Evolutionary conservation across 2,329 filamentous ascomycete species (phyloP).

Genomic region (Neofusicoccum kwambonambiense): DNA sequence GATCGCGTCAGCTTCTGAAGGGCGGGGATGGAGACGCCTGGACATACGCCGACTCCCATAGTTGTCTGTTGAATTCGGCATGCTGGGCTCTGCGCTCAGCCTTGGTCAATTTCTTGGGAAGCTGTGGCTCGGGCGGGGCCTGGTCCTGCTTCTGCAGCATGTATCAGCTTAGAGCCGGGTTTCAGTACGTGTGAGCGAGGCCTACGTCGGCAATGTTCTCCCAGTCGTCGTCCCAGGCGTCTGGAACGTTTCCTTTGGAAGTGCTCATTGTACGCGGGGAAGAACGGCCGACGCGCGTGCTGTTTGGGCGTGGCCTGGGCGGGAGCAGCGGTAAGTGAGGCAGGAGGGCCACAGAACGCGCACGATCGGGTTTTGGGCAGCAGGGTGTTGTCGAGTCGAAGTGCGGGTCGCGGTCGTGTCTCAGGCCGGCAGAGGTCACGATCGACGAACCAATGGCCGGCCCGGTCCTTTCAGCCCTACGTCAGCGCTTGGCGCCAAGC

Average conservation of each 20-base stretch:
- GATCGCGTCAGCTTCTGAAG: constrained; percentile 22
- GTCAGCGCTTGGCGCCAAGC: constrained; percentile 1
- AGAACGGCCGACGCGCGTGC: not conserved
- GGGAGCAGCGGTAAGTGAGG: not conserved
- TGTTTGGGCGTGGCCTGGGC: not conserved
- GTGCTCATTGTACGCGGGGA: not conserved
- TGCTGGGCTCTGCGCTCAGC: constrained; percentile 78
- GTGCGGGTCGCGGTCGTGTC: constrained; percentile 12
- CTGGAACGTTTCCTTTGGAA: constrained; percentile 3
- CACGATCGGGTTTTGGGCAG: not conserved
- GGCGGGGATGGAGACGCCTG: constrained; percentile 11
- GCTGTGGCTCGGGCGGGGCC: constrained; percentile 35
- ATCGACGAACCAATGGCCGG: constrained; percentile 10
- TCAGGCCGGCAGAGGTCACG: not conserved
- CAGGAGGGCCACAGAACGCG: not conserved
- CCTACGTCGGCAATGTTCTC: constrained; percentile 71
- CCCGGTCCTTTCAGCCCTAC: constrained; percentile 12
- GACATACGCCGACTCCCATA: constrained; percentile 85
- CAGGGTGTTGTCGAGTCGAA: not conserved
- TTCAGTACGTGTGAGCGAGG: not conserved
- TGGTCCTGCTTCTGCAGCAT: constrained; percentile 34
- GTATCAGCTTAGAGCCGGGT: constrained; percentile 19
- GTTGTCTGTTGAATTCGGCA: constrained; percentile 75
- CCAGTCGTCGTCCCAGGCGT: constrained; percentile 92
- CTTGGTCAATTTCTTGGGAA: constrained; percentile 61